phyloP scores from a whole-genome alignment of 2,329 filamentous ascomycete species.

The Beauveria bassiana region DNA sequence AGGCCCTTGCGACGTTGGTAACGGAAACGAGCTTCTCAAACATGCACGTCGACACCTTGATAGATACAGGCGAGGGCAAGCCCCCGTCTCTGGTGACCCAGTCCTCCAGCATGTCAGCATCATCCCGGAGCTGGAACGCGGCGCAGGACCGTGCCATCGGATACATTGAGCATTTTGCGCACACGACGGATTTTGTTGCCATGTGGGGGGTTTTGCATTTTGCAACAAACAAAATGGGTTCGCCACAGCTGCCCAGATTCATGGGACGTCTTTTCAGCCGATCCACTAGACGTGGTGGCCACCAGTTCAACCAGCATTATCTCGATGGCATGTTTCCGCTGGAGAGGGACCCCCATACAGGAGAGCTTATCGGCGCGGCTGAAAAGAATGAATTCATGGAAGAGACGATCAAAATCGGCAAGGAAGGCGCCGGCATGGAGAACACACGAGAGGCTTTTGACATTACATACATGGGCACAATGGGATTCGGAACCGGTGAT shows the following conservation, averaged over 20 bases:
- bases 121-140: slow-evolving; percentile 28
- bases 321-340: slow-evolving; percentile 55
- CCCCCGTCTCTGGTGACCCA: slow-evolving; percentile 16
- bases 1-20: slow-evolving; percentile 25
- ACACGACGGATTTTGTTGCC: slow-evolving; percentile 65
- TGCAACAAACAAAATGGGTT: slow-evolving; percentile 34
- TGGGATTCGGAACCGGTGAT: slow-evolving; percentile 29
- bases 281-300: slow-evolving; percentile 41
- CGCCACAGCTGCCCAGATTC: slow-evolving; percentile 48
- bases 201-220: slow-evolving; percentile 69
- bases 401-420: slow-evolving; percentile 40
- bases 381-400: slow-evolving; percentile 55
- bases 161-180: slow-evolving; percentile 75
- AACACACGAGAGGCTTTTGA: slow-evolving; percentile 40
- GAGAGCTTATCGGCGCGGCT: slow-evolving; percentile 34
- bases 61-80: slow-evolving; percentile 15
- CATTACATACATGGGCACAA: slow-evolving; percentile 37
- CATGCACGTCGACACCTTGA: slow-evolving; percentile 15
- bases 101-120: slow-evolving; percentile 22
- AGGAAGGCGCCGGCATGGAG: slow-evolving; percentile 34
- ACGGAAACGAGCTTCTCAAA: slow-evolving; percentile 28
- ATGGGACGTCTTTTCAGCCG: slow-evolving; percentile 54
- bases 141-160: slow-evolving; percentile 48
- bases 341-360: slow-evolving; percentile 31
- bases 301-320: slow-evolving; percentile 55